Evolutionary conservation across 345 rosid genomes (phyloP), one percentile per base, ranked within the genome.

Genomic region (Melaleuca alternifolia): DNA sequence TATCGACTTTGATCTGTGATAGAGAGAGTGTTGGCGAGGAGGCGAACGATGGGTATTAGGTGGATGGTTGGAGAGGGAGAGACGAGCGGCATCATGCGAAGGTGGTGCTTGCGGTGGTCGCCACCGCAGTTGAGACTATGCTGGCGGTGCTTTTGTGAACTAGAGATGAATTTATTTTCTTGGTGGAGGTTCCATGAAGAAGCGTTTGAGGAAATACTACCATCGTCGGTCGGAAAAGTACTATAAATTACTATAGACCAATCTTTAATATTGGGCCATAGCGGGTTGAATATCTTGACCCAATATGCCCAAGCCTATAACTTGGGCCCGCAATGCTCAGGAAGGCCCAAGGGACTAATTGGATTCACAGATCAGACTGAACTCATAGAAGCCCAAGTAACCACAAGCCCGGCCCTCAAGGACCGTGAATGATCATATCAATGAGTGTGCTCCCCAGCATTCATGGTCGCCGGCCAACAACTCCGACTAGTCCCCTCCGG

Each of bases 21-120:
- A 16, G 6, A 14, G 37, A 15, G 41, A n/a, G 75, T 6, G 75
- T 28, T 4, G 14, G 28, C 41, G 1, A 62, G 75, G 41, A 62
- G 41, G 14, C 11, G 0, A 62, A 37, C 77, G 30, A 65, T 65
- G 77, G 37, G 77, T 30, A 41, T 28, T 62, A 30, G 37, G 30
- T 28, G 41, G 30, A 62, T 8, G 18, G 1, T 0, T 62, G 1
- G 5, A 15, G 21, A 15, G 4, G 41, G 44, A 7, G 44, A 62
- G 76, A 62, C 76, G 15, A 18, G 16, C 11, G 11, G 44, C 21
- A 30, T 15, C 11, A 62, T 7, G 76, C 37, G 0, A 2, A 21
- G 20, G 44, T 10, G 11, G 75, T 14, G 41, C 21, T 30, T 0
- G 1, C 11, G 5, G 41, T 30, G 76, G 41, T 30, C 11, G 1